Evolutionary conservation across 2,329 filamentous ascomycete genomes (phyloP), one percentile per base, ranked within the genome.

Genomic region (Truncatella angustata): DNA sequence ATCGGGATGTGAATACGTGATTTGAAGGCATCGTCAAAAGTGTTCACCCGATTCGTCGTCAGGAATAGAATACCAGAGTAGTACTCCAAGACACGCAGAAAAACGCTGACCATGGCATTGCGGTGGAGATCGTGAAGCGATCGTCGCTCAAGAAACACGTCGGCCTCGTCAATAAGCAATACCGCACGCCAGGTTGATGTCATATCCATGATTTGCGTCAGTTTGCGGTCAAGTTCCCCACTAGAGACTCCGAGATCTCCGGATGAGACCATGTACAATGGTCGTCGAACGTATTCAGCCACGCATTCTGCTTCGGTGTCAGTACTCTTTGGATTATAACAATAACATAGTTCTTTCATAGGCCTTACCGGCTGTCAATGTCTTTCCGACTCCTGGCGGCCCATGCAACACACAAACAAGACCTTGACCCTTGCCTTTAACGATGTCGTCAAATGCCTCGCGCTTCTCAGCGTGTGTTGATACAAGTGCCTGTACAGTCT

Each of bases 401-500:
- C 76, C 74, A 7, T 70, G 73, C 4, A 79, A 65, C 1, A 78
- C 67, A 42, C 75, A 69, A 39, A 78, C 70, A 16, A 78, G 66
- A 3, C 74, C 74, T 46, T 73, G 51, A 1, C 57, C 58, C 51
- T 61, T 62, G 5, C 58, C 56, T 12, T 53, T 58, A 2, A 61
- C 51, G 11, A 59, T 60, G 37, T 62, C 57, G 10, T 59, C 56
- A 23, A 61, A 56, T 4, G 44, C 36, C 6, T 55, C 54, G 12
- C 30, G 36, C 18, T 50, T 51, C 9, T 49, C 54, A 4, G 52
- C 26, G 34, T 61, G 58, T 30, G 44, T 54, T 5, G 55, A 52
- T 5, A 61, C 57, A 18, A 62, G 51, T n/a, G 57, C 53, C 39
- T 59, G 53, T 9, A 64, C 51, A 0, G 54, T 58, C 24, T 56